phyloP scores from a whole-genome alignment of 2,329 filamentous ascomycete genomes.

The Teratosphaeriaceae sp. region DNA sequence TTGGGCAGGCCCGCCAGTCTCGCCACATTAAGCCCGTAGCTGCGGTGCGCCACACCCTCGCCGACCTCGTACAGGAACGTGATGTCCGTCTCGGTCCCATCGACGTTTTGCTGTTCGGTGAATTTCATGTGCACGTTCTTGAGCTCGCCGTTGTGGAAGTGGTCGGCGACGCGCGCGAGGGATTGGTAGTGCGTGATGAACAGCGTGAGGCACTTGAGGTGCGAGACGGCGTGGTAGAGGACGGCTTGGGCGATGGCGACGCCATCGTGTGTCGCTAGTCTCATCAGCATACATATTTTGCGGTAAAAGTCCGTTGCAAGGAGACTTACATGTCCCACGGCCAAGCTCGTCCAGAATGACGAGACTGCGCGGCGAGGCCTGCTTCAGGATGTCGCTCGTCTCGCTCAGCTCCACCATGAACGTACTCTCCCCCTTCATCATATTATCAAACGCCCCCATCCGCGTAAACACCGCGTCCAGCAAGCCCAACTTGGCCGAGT shows the following conservation, averaged over 20 bases:
- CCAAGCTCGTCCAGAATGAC: constrained; percentile 94
- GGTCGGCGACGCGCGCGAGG: constrained; percentile 64
- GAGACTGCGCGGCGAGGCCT: constrained; percentile 75
- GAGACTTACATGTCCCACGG: constrained; percentile 74
- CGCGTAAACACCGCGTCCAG: constrained; percentile 90
- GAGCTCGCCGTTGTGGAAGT: constrained; percentile 56
- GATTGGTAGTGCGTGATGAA: constrained; percentile 99
- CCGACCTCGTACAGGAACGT: constrained; percentile 93
- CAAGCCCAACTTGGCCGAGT: constrained; percentile 66
- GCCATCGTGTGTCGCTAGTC: constrained; percentile 60
- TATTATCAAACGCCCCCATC: constrained; percentile 94
- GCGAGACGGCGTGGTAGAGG: constrained; percentile 71
- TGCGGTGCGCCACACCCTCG: constrained; percentile 86
- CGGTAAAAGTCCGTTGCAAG: no score
- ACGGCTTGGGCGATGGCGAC: constrained; percentile 94
- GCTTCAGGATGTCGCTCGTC: constrained; percentile 82
- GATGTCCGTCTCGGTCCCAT: constrained; percentile 68
- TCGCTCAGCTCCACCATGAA: constrained; percentile 98
- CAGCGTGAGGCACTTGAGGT: constrained; percentile 70
- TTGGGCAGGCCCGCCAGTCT: constrained; percentile 74
- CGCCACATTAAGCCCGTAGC: constrained; percentile 91
- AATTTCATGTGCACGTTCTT: constrained; percentile 96
- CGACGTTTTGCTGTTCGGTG: constrained; percentile 46
- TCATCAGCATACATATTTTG: not conserved
- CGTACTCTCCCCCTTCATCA: constrained; percentile 88